A percentile compares a stretch with the other conserved stretches of the same genome.
Conservation (phyloP, 2,329 filamentous ascomycete species). For the Penicillium sclerotigenum region DNA sequence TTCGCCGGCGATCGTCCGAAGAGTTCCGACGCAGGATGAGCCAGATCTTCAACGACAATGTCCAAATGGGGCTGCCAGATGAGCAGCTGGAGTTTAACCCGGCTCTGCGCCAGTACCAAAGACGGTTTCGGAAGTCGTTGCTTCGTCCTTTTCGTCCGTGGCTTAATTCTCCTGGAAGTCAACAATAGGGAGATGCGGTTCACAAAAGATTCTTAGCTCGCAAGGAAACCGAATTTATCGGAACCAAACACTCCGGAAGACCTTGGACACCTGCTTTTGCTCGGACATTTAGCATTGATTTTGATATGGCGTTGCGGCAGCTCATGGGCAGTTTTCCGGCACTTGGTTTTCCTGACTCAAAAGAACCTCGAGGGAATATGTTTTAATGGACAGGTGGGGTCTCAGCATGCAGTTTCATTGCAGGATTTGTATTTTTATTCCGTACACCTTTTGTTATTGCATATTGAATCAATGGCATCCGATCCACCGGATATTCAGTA, state of each 20-base stretch:
- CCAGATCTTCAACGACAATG: conserved; percentile 33
- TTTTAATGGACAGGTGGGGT: background rate
- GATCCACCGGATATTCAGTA: background rate
- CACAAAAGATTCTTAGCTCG: background rate
- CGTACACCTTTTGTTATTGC: background rate
- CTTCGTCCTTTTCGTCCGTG: conserved; percentile 16
- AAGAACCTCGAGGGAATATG: background rate
- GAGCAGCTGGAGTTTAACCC: conserved; percentile 28
- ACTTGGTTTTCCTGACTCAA: background rate
- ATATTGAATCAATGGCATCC: background rate
- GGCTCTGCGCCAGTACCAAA: conserved; percentile 9
- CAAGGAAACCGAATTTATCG: background rate
- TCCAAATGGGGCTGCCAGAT: conserved; percentile 19
- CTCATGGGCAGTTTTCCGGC: background rate
- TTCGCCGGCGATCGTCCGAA: conserved; percentile 31
- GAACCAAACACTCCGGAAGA: background rate
- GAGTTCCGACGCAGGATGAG: conserved; percentile 34
- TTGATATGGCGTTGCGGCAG: background rate
- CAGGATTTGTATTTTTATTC: conserved; percentile 8
- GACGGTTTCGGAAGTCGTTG: conserved; percentile 13
- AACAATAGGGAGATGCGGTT: background rate
- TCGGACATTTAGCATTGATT: background rate
- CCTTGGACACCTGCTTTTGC: background rate
- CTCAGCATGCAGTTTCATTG: background rate
- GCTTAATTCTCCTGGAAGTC: background rate